Evolutionary conservation across 1,284 basidiomycete genomes (phyloP).

Genomic region (Naganishia sp.): DNA sequence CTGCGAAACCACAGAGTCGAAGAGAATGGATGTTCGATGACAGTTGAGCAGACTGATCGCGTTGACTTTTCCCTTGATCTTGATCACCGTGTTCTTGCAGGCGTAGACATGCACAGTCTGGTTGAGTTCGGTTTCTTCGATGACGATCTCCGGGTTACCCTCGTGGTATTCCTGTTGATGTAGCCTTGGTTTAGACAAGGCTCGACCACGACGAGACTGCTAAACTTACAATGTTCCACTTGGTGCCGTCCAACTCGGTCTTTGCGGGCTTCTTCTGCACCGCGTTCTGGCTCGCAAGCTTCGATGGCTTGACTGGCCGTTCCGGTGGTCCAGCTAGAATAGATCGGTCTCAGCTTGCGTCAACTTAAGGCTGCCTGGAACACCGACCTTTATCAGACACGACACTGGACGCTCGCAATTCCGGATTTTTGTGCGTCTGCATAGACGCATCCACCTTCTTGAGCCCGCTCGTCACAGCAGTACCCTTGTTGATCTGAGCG

Average conservation of each 20-base stretch:
- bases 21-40: conserved; percentile 80
- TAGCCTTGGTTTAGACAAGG: neutral
- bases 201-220: neutral
- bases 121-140: conserved; percentile 76
- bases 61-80: conserved; percentile 93
- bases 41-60: conserved; percentile 89
- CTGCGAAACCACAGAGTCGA: conserved; percentile 88
- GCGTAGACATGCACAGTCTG: conserved; percentile 88
- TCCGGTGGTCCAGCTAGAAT: conserved; percentile 44
- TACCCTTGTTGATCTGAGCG: conserved; percentile 85
- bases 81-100: conserved; percentile 85
- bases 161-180: conserved; percentile 83
- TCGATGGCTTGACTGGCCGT: conserved; percentile 69
- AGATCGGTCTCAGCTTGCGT: conserved; percentile 37
- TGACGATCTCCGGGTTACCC: conserved; percentile 59
- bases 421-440: conserved; percentile 99
- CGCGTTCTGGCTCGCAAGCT: conserved; percentile 56
- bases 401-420: conserved; percentile 66
- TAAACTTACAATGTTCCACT: conserved; percentile 82
- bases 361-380: neutral
- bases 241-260: conserved; percentile 85
- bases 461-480: conserved; percentile 82
- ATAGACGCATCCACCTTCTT: conserved; percentile 93
- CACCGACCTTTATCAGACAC: conserved; percentile 61
- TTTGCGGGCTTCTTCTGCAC: conserved; percentile 87